phyloP scores from a whole-genome alignment of 176 grass and related monocot genomes.

The Paspalum notatum region DNA sequence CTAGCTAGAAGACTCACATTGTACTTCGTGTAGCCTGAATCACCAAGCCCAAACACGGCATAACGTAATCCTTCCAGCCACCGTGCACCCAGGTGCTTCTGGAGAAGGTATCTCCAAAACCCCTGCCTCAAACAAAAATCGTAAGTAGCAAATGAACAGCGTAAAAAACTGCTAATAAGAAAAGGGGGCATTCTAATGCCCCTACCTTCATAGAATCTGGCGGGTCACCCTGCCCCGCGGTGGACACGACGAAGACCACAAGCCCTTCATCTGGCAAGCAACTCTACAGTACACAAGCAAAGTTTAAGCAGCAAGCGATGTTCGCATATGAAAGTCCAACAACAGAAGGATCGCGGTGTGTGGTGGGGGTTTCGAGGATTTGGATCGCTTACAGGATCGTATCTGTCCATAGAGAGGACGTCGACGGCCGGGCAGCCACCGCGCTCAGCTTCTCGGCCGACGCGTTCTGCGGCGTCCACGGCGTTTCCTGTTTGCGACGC shows the following conservation, averaged over 20 bases:
- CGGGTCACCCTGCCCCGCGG: conserved; percentile 83
- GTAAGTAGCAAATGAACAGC: not conserved
- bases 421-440: conserved; percentile 81
- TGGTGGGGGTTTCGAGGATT: not conserved
- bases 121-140: conserved; percentile 43
- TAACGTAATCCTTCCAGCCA: conserved; percentile 70
- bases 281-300: conserved; percentile 41
- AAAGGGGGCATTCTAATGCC: conserved; percentile 6
- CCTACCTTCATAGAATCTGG: conserved; percentile 89
- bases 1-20: conserved; percentile 55
- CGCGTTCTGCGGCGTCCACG: conserved; percentile 75
- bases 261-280: conserved; percentile 54
- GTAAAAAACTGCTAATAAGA: not conserved
- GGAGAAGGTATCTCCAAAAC: conserved; percentile 80
- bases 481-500: conserved; percentile 86
- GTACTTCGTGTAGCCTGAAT: conserved; percentile 99
- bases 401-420: conserved; percentile 80
- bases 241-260: conserved; percentile 87
- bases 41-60: conserved; percentile 87
- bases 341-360: too few species aligned
- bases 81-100: conserved; percentile 51
- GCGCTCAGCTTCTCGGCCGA: conserved; percentile 75
- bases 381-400: conserved; percentile 61
- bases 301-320: not conserved
- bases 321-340: not conserved